Evolutionary conservation across 1,284 basidiomycete genomes (phyloP).

Genomic region (Amylostereum areolatum): DNA sequence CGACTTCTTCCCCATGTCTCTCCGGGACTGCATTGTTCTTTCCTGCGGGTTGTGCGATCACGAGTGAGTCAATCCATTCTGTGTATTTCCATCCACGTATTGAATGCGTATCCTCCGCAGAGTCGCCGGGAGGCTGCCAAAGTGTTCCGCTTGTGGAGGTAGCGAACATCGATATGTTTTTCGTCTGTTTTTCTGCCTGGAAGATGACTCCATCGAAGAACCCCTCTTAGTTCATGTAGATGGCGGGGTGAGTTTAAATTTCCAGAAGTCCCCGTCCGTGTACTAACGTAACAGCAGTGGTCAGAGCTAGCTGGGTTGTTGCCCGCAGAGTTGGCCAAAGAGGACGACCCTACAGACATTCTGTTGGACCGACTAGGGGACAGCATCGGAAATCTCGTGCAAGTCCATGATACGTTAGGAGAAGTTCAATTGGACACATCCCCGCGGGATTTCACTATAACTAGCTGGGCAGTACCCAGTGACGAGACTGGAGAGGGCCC

Average conservation of each 20-base stretch:
- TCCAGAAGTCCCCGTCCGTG: slow-evolving; percentile 5
- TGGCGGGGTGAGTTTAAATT: too few relatives aligned
- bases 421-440: neutral
- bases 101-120: too few relatives aligned
- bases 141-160: too few relatives aligned
- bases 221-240: slow-evolving; percentile 7
- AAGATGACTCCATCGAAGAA: slow-evolving; percentile 3
- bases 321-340: slow-evolving; percentile 34
- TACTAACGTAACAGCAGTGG: slow-evolving; percentile 25
- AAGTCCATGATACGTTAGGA: slow-evolving; percentile 8
- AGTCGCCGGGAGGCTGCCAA: too few relatives aligned
- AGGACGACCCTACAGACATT: slow-evolving; percentile 28
- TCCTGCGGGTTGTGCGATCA: slow-evolving; percentile 47
- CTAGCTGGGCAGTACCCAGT: neutral
- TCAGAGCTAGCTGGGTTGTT: slow-evolving; percentile 35
- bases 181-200: slow-evolving; percentile 9
- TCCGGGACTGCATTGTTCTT: slow-evolving; percentile 40
- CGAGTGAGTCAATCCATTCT: slow-evolving; percentile 30
- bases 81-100: neutral
- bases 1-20: slow-evolving; percentile 48
- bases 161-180: too few relatives aligned
- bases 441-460: neutral
- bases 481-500: neutral
- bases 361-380: slow-evolving; percentile 35
- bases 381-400: slow-evolving; percentile 36